Base-by-base conservation (phyloP, 2,329 filamentous ascomycete species). In the Aspergillus intermedius region DNA sequence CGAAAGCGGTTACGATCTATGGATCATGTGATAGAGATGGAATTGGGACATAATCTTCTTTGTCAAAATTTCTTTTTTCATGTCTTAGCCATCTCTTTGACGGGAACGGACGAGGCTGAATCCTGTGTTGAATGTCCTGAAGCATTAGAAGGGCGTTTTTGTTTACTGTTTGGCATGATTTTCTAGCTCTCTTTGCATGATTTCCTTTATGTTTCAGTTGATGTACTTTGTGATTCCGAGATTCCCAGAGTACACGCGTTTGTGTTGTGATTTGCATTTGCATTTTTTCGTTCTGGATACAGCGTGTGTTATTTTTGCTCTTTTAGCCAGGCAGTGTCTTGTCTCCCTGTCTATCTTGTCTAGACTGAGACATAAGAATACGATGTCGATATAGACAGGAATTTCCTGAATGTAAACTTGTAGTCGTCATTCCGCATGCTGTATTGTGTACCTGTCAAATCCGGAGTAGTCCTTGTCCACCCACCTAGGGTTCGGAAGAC, bases 1-100 rank as follows among this genome's bases (percentile, higher is more conserved):
- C 59, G 61, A 65, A 66, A 66, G 64, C 66, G 59, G 58, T 67
- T 67, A 70, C 62, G 67, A 68, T 68, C 64, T 60, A 68, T 64
- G 65, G 61, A 61, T 67, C 60, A 67, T 65, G 63, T 61, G 63
- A 68, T 69, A 69, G 65, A 68, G 59, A 65, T 62, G 63, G 58
- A 30, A 30, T 53, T 55, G 56, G 61, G 51, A 56, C 44, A 51
- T 53, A 49, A 50, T 48, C 51, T 61, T 49, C 42, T 32, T 48
- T 44, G 52, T 46, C 45, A 46, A 47, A 46, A 44, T 49, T 56
- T 47, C 49, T 50, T 50, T 51, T 49, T 25, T 47, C 45, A 53
- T 44, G 34, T 22, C 25, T 30, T 30, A 12, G 4, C 25, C 10
- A 30, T 30, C 4, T 12, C 10, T 30, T 30, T 30, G 25, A 30